Conservation (phyloP, 2,329 filamentous ascomycete species). For the Colletotrichum kahawae region DNA sequence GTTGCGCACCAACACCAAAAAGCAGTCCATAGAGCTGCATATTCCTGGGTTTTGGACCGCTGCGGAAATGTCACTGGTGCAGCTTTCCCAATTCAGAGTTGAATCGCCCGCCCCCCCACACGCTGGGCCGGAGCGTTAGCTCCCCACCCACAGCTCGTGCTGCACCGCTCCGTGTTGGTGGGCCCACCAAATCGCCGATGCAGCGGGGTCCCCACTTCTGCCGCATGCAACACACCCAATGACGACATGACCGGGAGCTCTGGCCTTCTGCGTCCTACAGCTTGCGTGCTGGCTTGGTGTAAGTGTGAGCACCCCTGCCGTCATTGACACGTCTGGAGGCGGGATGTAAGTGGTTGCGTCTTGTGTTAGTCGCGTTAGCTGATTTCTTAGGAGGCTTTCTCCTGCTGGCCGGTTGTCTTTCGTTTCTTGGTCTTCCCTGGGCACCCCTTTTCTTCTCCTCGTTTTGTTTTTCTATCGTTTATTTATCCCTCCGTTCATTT, state of each 20-base stretch:
- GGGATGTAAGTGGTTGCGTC: neutral
- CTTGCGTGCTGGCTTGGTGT: neutral
- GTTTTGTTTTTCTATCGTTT: neutral
- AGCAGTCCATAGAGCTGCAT: neutral
- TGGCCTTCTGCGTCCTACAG: neutral
- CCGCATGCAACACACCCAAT: constrained; percentile 11
- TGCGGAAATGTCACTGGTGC: neutral
- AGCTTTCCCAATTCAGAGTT: neutral
- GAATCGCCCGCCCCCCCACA: neutral
- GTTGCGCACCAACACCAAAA: neutral
- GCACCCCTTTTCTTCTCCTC: neutral
- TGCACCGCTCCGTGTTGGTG: neutral
- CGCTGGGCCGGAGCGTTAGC: constrained; percentile 11
- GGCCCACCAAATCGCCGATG: constrained; percentile 6
- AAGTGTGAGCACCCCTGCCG: neutral
- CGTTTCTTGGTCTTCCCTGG: neutral
- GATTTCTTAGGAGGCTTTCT: neutral
- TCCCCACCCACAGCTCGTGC: neutral
- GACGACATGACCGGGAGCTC: constrained; percentile 18
- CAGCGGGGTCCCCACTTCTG: neutral
- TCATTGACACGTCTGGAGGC: constrained; percentile 16
- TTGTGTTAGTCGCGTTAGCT: neutral
- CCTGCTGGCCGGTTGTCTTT: neutral
- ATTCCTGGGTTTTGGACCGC: neutral
- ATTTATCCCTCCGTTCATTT: neutral